Base-by-base conservation (phyloP, 495 filamentous ascomycete species). In the Trypethelium eluteriae region DNA sequence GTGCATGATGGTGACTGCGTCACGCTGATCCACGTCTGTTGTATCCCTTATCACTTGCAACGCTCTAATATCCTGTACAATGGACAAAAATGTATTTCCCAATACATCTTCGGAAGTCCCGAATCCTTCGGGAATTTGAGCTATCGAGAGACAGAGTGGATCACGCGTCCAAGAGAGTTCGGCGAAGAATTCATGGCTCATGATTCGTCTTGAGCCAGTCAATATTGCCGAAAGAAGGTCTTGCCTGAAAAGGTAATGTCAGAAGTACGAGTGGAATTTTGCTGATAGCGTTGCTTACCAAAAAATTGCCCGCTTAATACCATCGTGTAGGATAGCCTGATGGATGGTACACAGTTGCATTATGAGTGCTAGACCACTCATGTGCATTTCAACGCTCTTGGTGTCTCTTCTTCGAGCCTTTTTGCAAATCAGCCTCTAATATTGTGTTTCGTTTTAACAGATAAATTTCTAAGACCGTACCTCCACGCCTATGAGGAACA, bases 1-100 rank as follows among this genome's bases (percentile, higher is more conserved):
- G n/a, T 53, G 49, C 49, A 53, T 53, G 49, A 53, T 53, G n/a
- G 49, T 53, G 10, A 53, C 16, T 53, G 49, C 9, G n/a, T 53
- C 49, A 18, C n/a, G n/a, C 5, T 53, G 5, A 18, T 53, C 49
- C 16, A 53, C 49, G n/a, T 53, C 16, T 18, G 49, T 53, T 5
- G 7, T 18, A 18, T 53, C 49, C 25, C 49, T 53, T 53, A 18
- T 53, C 10, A 18, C 16, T 18, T 53, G 49, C 10, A 53, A 18
- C 5, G 49, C 49, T 18, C 16, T 11, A 18, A 53, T 53, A 53
- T 53, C 49, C 49, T 53, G 49, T 5, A 53, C 49, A 53, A 53
- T 53, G 49, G 49, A 53, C 16, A 53, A 18, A 18, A 53, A 53
- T 18, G 14, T 18, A 18, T 18, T 18, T 53, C 49, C 49, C 25